Evolutionary conservation across 345 rosid genomes (phyloP), one percentile per base, ranked within the genome.

Genomic region (Populus simonii): DNA sequence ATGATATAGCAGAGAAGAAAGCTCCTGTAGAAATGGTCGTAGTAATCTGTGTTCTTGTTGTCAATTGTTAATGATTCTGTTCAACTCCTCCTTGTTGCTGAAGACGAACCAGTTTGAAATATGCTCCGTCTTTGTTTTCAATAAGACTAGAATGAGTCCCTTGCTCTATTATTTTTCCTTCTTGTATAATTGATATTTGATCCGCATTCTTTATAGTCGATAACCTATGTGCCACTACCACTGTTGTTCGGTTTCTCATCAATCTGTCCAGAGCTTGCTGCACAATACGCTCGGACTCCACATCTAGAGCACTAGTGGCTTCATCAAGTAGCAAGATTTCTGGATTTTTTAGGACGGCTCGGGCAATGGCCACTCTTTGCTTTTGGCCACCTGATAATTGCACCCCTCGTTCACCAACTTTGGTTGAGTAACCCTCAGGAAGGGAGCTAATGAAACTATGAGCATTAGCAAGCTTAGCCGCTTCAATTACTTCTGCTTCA

Each of bases 371-470:
- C 39, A 96, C 91, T 29, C 99, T 84, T 70, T 96, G 99, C 78
- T 90, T 87, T 84, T 96, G 98, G 25, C 98, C 99, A 13, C 98
- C 97, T 0, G 98, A 93, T 65, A 96, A 85, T 73, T 96, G 98
- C 62, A 92, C 91, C 4, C 99, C 98, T 20, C 96, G 89, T 74
- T 96, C 97, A 0, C 99, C 99, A 0, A 93, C 98, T 83, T 84
- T 88, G 2, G 98, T 93, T n/a, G 86, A 80, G 90, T 93, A 96
- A 39, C 98, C 98, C 82, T 91, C 92, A 0, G 97, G 99, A 9
- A 96, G 94, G 29, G 92, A 84, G 41, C 93, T 90, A 33, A 93
- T 92, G 88, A 93, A 96, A 76, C 81, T 79, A 69, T 96, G 98
- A 9, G 99, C 98, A 81, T 96, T 92, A 2, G 98, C 94, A 6